Conservation (phyloP, 257 asterid species). For the Echium plantagineum region DNA sequence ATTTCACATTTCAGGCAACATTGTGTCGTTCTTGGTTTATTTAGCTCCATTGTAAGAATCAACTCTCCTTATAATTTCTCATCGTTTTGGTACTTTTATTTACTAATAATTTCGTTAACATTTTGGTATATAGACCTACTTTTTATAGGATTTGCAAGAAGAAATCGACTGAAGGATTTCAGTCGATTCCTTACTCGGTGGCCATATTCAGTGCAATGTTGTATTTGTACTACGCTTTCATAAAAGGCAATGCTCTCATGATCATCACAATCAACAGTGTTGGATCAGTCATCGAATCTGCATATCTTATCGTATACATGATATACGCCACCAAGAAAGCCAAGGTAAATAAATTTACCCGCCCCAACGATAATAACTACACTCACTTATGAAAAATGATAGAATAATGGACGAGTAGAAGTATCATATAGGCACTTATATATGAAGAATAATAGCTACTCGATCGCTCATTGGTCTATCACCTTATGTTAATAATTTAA, state of each 20-base stretch:
- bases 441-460: too few species aligned
- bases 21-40: conserved; percentile 75
- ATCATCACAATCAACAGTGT: conserved; percentile 47
- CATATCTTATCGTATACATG: conserved; percentile 38
- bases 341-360: conserved; percentile 40
- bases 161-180: conserved; percentile 72
- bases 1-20: conserved; percentile 34
- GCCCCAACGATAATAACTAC: too few species aligned
- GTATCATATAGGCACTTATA: too few species aligned
- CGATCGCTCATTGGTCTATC: too few species aligned
- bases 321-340: conserved; percentile 49
- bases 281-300: conserved; percentile 29
- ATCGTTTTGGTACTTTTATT: background rate
- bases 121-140: conserved; percentile 42
- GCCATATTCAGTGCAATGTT: conserved; percentile 71
- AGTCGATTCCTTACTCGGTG: conserved; percentile 64
- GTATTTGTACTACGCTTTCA: conserved; percentile 53
- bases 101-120: background rate
- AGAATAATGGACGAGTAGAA: too few species aligned
- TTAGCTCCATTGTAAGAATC: conserved; percentile 57
- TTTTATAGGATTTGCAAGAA: conserved; percentile 45
- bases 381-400: too few species aligned
- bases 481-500: too few species aligned
- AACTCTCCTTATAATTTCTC: background rate
- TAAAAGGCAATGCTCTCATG: conserved; percentile 34